Percentiles rank a stretch among this genome's conserved stretches.
These are phyloP conservation scores for Suhomyces pyralidae DNA, from an alignment of 805 yeast genomes.

Conservation along the genomic window DNA sequence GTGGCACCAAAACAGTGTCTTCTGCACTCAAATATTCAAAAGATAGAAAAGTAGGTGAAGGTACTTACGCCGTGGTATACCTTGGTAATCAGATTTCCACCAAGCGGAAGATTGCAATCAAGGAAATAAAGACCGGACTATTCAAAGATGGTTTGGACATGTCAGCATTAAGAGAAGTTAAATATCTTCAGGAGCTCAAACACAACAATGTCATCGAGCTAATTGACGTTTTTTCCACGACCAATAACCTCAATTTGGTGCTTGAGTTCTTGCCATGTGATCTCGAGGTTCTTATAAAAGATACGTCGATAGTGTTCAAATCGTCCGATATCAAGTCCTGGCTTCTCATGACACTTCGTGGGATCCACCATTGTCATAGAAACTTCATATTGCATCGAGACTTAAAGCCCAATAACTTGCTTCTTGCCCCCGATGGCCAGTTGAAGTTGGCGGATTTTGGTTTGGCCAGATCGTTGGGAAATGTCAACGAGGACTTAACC, in stretches of 20 bases:
- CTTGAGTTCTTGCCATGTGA: conserved; percentile 91
- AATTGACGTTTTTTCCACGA: conserved; percentile 77
- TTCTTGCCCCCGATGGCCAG: conserved; percentile 83
- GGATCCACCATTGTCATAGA: conserved; percentile 93
- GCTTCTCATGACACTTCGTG: conserved; percentile 91
- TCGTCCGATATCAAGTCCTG: conserved; percentile 90
- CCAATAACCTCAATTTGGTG: conserved; percentile 73
- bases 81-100: conserved; percentile 65
- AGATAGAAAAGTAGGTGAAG: conserved; percentile 95
- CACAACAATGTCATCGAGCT: conserved; percentile 81
- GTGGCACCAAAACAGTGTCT: neutral
- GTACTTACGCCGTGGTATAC: conserved; percentile 96
- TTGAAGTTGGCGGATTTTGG: conserved; percentile 98
- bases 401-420: conserved; percentile 86
- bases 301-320: conserved; percentile 68
- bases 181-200: conserved; percentile 76
- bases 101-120: conserved; percentile 74
- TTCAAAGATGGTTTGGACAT: conserved; percentile 96
- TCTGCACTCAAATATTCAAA: conserved; percentile 31
- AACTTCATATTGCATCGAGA: conserved; percentile 89
- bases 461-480: conserved; percentile 79
- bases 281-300: conserved; percentile 84
- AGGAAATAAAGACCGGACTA: conserved; percentile 90
- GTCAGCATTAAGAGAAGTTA: conserved; percentile 94
- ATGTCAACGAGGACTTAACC: conserved; percentile 70